phyloP scores from a whole-genome alignment of 768 basidiomycete species.

The Hypholoma fasciculare region DNA sequence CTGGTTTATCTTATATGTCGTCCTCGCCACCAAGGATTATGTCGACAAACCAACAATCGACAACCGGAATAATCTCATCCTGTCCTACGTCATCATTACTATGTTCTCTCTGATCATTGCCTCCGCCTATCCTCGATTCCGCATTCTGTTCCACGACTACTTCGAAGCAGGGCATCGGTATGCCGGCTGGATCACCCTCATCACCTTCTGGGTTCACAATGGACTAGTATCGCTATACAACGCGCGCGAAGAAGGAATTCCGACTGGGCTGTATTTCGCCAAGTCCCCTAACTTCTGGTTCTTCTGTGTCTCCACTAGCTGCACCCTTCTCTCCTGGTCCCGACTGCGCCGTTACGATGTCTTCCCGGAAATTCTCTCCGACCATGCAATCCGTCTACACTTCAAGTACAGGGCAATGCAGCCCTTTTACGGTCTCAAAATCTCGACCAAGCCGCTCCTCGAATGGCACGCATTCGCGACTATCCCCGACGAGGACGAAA shows the following conservation, averaged over 20 bases:
- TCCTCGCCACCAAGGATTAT: slow-evolving; percentile 38
- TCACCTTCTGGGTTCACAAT: slow-evolving; percentile 48
- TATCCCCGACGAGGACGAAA: slow-evolving; percentile 32
- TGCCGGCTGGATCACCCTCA: slow-evolving; percentile 50
- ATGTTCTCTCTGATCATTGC: slow-evolving; percentile 48
- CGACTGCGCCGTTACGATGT: slow-evolving; percentile 49
- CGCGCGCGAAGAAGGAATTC: slow-evolving; percentile 32
- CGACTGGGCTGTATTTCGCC: slow-evolving; percentile 41
- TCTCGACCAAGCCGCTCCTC: slow-evolving; percentile 37
- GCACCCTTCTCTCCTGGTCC: slow-evolving; percentile 52
- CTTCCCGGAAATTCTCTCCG: slow-evolving; percentile 48
- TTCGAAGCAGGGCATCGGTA: slow-evolving; percentile 57
- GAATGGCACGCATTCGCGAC: slow-evolving; percentile 56
- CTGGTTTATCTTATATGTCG: slow-evolving; percentile 52
- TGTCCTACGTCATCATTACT: slow-evolving; percentile 41
- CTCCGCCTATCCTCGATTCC: slow-evolving; percentile 48
- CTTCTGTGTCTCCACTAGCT: slow-evolving; percentile 28
- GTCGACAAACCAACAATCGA: slow-evolving; percentile 21
- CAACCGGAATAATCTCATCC: slow-evolving; percentile 34
- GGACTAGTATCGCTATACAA: slow-evolving; percentile 32
- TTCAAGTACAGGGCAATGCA: slow-evolving; percentile 47
- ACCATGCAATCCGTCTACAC: slow-evolving; percentile 53
- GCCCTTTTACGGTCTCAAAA: slow-evolving; percentile 30
- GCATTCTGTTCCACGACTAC: slow-evolving; percentile 46
- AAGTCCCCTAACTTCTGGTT: slow-evolving; percentile 51